Base-by-base conservation (phyloP, 306 rosid species). In the Gynostemma pentaphyllum region DNA sequence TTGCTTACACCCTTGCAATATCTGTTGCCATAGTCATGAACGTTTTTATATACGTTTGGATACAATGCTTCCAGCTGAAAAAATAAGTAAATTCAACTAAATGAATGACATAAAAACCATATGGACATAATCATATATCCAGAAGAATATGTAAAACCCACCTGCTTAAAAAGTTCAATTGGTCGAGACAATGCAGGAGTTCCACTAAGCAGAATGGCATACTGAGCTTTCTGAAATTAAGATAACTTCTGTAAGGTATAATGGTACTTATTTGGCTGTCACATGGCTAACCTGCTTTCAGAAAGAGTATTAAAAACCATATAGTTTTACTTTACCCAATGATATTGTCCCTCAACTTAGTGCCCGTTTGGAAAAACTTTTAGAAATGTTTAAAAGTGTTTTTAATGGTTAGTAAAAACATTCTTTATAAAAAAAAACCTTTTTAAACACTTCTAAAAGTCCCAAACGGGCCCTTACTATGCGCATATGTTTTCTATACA, bases 171-270 rank as follows among this genome's bases (percentile, higher is more conserved):
- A 39, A 92, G 75, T 77, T 92, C 98, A 67, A 92, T 92, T 16
- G 98, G 98, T 45, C 98, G 81, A 50, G 98, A 92, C 76, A 92
- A 74, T 57, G 98, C 98, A 45, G 98, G 98, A 75, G 98, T 92
- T 82, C 98, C 98, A 79, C 98, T 92, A 51, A 88, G 87, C 75
- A 92, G 71, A 50, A 92, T 75, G 63, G 94, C 94, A 75, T 82
- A 88, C 64, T 78, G 79, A 79, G 98, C 95, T 80, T 86, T 88
- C 96, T 91, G 87, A 67, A 66, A 78, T 60, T 32, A 57, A 57
- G 18, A 57, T 36, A 18, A 36, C 26, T 15, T 32, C 11, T 24
- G 44, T 7, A 47, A 24, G 46, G 56, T 65, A 44, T 47, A 65
- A 21, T 6, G 57, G 12, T 32, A 4, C 34, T 29, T 59, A 32